Evolutionary conservation across 148 eudicot genomes (phyloP).

Genomic region (Camellia japonica): DNA sequence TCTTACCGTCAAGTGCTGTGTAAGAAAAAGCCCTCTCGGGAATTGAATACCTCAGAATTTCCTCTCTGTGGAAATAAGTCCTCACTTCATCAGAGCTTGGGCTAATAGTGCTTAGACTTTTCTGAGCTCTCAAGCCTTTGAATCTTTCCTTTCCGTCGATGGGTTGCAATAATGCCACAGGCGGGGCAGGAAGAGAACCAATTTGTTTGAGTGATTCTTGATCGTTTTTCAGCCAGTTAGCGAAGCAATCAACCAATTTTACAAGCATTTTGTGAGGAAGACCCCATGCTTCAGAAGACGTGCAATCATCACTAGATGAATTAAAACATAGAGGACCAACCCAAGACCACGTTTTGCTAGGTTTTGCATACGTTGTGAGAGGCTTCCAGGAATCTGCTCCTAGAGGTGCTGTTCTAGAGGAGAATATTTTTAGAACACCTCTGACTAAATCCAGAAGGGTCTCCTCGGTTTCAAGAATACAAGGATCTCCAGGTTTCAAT

Average conservation of each 20-base stretch:
- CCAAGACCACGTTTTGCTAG: constrained; percentile 77
- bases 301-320: constrained; percentile 33
- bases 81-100: constrained; percentile 69
- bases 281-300: constrained; percentile 74
- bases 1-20: constrained; percentile 87
- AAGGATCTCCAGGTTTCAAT: constrained; percentile 55
- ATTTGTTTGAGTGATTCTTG: constrained; percentile 75
- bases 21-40: constrained; percentile 83
- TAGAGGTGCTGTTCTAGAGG: constrained; percentile 69
- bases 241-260: constrained; percentile 74
- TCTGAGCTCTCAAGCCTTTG: constrained; percentile 66
- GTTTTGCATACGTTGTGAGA: constrained; percentile 52
- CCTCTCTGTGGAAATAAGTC: constrained; percentile 70
- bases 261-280: constrained; percentile 74
- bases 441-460: constrained; percentile 78
- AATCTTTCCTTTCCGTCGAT: constrained; percentile 75
- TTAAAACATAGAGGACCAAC: constrained; percentile 46
- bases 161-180: constrained; percentile 50
- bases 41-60: constrained; percentile 64
- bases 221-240: constrained; percentile 80
- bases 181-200: constrained; percentile 80
- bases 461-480: constrained; percentile 76
- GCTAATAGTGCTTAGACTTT: constrained; percentile 65
- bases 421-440: constrained; percentile 70
- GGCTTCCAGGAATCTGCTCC: constrained; percentile 92